Evolutionary conservation across 768 basidiomycete genomes (phyloP), one percentile per base, ranked within the genome.

Genomic region (Exsudoporus frostii): DNA sequence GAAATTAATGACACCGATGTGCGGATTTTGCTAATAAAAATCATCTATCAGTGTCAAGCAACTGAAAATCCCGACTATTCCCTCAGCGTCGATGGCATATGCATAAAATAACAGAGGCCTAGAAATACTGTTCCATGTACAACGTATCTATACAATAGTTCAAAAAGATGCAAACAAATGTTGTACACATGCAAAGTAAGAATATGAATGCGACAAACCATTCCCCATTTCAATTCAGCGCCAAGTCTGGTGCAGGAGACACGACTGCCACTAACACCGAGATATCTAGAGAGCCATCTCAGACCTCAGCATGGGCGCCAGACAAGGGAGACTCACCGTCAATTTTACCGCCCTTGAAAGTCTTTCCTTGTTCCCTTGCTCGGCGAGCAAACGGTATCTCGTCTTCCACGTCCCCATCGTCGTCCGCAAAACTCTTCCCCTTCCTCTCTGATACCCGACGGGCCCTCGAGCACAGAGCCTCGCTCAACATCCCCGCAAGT

Each of bases 311-410:
- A 15, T 20, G 14, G 1, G 15, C 0, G 9, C 0, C 5, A 50
- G 22, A 22, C 15, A 30, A 36, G 1, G 8, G 0, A 30, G 17
- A 65, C 81, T 66, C 54, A 90, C 90, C 92, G 72, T 95, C 92
- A 46, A 81, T 80, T 74, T 95, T 95, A 29, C 92, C 92, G 37
- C 92, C 92, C 17, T 75, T 74, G 67, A 90, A 93, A 33, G 69
- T 69, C 62, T 81, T 80, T 15, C 91, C 91, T 46, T 80, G 79
- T 61, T 92, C 85, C 57, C 81, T 74, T 22, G 92, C 91, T 19
- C 88, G 78, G n/a, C 85, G 71, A 48, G 83, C 90, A 71, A 95
- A 95, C n/a, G 92, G 92, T 34, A 88, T 81, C 56, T 90, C 89
- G 49, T 72, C 67, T 40, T 68, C 71, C 47, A 65, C 71, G 0